These are phyloP conservation scores for Trichoderma atrobrunneum DNA, from an alignment of 2,329 filamentous ascomycete genomes.

Conservation along the genomic window DNA sequence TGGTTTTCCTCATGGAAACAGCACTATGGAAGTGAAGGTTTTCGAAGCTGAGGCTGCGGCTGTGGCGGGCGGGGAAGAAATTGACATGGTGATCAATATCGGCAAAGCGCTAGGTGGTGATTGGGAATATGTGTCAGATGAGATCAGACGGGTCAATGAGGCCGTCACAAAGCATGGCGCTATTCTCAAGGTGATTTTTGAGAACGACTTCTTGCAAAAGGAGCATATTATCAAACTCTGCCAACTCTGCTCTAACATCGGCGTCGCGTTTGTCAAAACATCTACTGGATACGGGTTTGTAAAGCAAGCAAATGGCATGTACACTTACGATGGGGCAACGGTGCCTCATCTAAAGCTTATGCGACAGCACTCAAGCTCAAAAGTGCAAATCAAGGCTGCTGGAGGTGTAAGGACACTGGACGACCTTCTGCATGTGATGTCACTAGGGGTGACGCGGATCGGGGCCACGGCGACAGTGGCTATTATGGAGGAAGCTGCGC, in stretches of 20 bases:
- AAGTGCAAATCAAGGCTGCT: not conserved
- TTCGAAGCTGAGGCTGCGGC: not conserved
- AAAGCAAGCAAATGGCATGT: not conserved
- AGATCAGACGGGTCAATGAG: not conserved
- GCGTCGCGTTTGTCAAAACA: not conserved
- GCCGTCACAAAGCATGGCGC: not conserved
- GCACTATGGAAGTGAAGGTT: not conserved
- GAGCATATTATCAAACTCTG: not conserved
- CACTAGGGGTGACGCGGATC: not conserved
- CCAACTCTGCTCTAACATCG: not conserved
- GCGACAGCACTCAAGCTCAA: not conserved
- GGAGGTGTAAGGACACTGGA: not conserved
- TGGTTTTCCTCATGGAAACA: not conserved
- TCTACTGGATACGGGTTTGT: not conserved
- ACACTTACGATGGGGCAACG: not conserved
- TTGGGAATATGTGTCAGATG: not conserved
- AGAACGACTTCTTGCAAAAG: not conserved
- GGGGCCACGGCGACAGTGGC: not conserved
- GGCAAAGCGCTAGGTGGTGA: not conserved
- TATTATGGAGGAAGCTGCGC: not conserved
- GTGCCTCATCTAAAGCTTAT: not conserved
- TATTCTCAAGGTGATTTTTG: not conserved
- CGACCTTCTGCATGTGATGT: not conserved
- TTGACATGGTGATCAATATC: not conserved
- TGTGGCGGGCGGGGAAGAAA: not conserved